Evolutionary conservation across 495 filamentous ascomycete species (phyloP), one percentile per base, ranked within the genome.

Genomic region (Talaromyces liani): DNA sequence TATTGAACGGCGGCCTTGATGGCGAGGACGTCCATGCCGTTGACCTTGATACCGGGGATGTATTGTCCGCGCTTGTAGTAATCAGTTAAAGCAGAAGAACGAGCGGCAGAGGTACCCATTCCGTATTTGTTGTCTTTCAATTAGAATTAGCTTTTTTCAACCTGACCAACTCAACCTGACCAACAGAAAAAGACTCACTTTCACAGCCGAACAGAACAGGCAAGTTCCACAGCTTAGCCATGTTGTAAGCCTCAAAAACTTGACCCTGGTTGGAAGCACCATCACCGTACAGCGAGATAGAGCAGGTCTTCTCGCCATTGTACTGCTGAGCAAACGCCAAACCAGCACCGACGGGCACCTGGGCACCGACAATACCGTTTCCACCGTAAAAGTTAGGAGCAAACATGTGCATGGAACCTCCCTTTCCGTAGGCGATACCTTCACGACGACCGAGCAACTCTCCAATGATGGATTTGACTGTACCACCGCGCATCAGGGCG

Each of bases 41-140:
- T 98, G 75, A 98, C 91, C 83, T 98, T 98, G 64, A 98, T 87
- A 80, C 94, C 94, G 64, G 94, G 94, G 71, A 98, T 98, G 83
- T 98, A 98, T 82, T 98, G 94, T 66, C 94, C 94, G 79, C 94
- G 95, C 86, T 98, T 97, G 88, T 98, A 98, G 89, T 98, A 98
- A 76, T 98, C 95, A 72, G 94, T 97, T 68, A 97, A 79, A 66
- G 94, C 94, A 66, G 93, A 90, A 67, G 94, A 89, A 69, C 94
- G 92, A 73, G 90, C 89, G 65, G 94, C 94, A 62, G 94, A 91
- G 59, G 94, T 98, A 78, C 95, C 94, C 94, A 98, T 98, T 76
- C 94, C 94, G 79, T 98, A 98, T 81, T 98, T 98, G 88, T 98
- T 98, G 85, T 98, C 93, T 98, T 63, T 39, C 2, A 54, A 70